Conservation (phyloP, 2,329 filamentous ascomycete genomes). For the Aspergillus pseudoterreus region DNA sequence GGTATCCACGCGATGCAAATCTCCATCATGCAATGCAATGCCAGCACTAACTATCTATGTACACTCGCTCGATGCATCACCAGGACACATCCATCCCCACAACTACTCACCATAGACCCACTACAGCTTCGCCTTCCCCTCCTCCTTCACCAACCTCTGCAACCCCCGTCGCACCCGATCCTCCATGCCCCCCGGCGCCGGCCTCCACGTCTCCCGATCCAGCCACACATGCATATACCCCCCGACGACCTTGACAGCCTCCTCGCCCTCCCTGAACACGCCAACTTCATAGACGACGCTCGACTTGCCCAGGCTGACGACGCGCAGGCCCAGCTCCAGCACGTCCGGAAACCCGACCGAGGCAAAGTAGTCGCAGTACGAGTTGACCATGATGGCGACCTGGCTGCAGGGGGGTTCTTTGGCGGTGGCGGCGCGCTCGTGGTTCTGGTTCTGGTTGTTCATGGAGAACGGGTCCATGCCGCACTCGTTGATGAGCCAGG, state of each 20-base stretch:
- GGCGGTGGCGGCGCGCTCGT: not conserved
- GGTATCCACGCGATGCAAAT: no score
- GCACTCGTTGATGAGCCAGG: conserved; percentile 78
- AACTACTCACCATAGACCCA: no score
- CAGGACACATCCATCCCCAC: not conserved
- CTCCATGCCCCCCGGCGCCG: conserved; percentile 56
- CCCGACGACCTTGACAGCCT: conserved; percentile 76
- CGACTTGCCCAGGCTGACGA: conserved; percentile 77
- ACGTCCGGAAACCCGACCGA: conserved; percentile 77
- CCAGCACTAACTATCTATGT: no score
- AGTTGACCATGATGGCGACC: conserved; percentile 80
- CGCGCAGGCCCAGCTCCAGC: conserved; percentile 75
- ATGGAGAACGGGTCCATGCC: conserved; percentile 66
- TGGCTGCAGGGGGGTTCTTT: conserved; percentile 39
- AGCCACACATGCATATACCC: conserved; percentile 87
- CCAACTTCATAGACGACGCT: conserved; percentile 90
- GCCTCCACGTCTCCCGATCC: conserved; percentile 66
- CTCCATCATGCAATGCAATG: no score
- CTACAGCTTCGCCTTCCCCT: conserved; percentile 26
- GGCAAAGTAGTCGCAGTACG: conserved; percentile 80
- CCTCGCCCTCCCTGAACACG: conserved; percentile 71
- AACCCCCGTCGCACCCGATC: conserved; percentile 49
- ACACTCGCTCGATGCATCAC: no score
- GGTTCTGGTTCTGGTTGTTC: conserved; percentile 18
- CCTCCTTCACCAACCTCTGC: conserved; percentile 47